Conservation (phyloP, 129 eudicot species). For the Lonicera japonica region DNA sequence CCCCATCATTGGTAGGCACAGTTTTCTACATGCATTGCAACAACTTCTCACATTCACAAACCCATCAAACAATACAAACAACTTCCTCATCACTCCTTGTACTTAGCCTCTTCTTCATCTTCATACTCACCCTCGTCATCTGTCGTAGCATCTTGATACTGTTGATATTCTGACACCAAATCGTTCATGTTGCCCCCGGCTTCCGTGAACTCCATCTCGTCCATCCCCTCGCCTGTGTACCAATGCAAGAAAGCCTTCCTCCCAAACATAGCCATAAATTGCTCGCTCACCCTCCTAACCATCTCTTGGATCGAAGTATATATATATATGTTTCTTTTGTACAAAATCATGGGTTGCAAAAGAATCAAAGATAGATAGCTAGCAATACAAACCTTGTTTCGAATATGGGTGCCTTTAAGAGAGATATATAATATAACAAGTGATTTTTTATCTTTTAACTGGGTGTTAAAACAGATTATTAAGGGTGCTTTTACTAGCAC, state of each 20-base stretch:
- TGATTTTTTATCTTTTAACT: too few species aligned
- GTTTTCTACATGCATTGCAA: too few species aligned
- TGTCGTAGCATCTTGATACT: constrained; percentile 67
- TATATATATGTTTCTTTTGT: too few species aligned
- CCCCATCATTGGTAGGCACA: constrained; percentile 2
- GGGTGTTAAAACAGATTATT: too few species aligned
- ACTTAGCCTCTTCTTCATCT: constrained; percentile 44
- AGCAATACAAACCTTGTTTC: too few species aligned
- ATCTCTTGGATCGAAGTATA: constrained; percentile 57
- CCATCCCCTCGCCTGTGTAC: constrained; percentile 62
- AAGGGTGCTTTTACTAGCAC: too few species aligned
- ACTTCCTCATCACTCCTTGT: constrained; percentile 14
- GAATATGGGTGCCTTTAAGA: too few species aligned
- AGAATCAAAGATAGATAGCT: too few species aligned
- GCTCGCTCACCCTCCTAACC: constrained; percentile 60
- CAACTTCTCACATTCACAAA: neutral
- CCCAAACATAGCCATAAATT: constrained; percentile 64
- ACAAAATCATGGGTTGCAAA: too few species aligned
- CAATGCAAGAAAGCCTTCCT: constrained; percentile 68
- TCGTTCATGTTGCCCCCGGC: constrained; percentile 57
- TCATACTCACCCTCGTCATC: constrained; percentile 53
- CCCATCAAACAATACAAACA: too few species aligned
- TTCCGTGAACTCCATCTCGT: constrained; percentile 64
- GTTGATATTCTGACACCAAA: constrained; percentile 58
- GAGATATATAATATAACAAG: too few species aligned